Conservation (phyloP, 2,329 filamentous ascomycete species). For the Neonectria magnoliae region DNA sequence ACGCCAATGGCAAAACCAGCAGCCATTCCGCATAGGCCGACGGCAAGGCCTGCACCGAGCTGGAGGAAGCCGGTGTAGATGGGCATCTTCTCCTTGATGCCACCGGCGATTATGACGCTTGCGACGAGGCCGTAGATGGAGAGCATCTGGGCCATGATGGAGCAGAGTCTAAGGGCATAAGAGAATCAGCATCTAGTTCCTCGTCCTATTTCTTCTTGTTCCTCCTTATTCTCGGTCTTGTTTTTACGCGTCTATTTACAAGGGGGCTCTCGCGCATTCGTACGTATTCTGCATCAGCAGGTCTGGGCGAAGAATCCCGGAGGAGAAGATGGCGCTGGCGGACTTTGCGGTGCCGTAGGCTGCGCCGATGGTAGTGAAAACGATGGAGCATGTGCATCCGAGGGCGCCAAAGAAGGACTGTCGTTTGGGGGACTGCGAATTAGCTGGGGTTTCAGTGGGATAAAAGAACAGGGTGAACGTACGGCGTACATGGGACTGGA, state of each 20-base stretch:
- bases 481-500: conserved; percentile 57
- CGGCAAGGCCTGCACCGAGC: conserved; percentile 55
- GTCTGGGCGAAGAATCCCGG: conserved; percentile 56
- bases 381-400: conserved; percentile 56
- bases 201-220: not conserved
- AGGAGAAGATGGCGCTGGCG: conserved; percentile 54
- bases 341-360: conserved; percentile 58
- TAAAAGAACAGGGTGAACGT: conserved; percentile 32
- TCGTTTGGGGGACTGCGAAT: not conserved
- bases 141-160: conserved; percentile 60
- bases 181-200: conserved; percentile 18
- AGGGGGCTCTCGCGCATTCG: conserved; percentile 14
- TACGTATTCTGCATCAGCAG: conserved; percentile 56
- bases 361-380: conserved; percentile 62
- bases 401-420: conserved; percentile 56
- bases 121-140: conserved; percentile 59
- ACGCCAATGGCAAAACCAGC: conserved; percentile 60
- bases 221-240: not conserved
- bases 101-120: conserved; percentile 56
- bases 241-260: not conserved
- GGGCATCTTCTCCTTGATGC: conserved; percentile 53
- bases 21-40: conserved; percentile 57
- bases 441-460: not conserved
- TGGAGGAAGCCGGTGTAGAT: conserved; percentile 56
- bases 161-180: conserved; percentile 45